phyloP scores from a whole-genome alignment of 139 green algal genomes.

The Chlorella sp. region DNA sequence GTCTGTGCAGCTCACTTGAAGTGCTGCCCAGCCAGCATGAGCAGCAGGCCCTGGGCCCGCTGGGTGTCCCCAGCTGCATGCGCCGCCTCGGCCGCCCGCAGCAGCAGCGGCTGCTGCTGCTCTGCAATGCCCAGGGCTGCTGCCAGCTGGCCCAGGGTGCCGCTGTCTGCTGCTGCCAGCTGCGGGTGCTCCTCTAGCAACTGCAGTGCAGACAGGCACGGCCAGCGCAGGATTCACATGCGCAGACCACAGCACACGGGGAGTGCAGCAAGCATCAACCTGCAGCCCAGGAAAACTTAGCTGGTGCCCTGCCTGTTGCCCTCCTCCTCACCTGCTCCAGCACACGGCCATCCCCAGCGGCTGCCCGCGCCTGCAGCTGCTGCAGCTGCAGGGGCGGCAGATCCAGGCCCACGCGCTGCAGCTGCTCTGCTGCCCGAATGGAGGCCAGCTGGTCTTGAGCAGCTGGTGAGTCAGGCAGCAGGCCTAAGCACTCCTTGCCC shows the following conservation, averaged over 20 bases:
- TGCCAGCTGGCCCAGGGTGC: neutral
- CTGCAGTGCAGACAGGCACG: neutral
- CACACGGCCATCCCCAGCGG: neutral
- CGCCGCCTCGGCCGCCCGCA: conserved; percentile 9
- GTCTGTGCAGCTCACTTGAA: neutral
- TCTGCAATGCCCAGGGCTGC: conserved; percentile 9
- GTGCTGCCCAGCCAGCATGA: neutral
- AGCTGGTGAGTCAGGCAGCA: conserved; percentile 37
- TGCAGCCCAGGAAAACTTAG: too few species aligned
- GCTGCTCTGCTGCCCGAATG: conserved; percentile 20
- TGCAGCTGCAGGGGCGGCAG: conserved; percentile 40
- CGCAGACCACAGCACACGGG: too few species aligned
- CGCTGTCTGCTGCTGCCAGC: conserved; percentile 20
- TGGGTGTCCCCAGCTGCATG: neutral
- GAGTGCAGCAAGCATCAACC: too few species aligned
- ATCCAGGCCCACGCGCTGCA: conserved; percentile 36
- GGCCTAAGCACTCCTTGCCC: conserved; percentile 37
- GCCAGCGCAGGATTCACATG: neutral
- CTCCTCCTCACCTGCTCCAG: neutral
- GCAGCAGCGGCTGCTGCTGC: conserved; percentile 35
- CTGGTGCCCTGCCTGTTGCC: too few species aligned
- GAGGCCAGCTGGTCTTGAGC: conserved; percentile 17
- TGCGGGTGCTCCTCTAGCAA: conserved; percentile 12
- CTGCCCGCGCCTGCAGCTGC: conserved; percentile 28
- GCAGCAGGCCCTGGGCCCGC: conserved; percentile 4